These are phyloP conservation scores for Lipomyces anomalus DNA, from an alignment of 805 yeast genomes.

Conservation along the genomic window DNA sequence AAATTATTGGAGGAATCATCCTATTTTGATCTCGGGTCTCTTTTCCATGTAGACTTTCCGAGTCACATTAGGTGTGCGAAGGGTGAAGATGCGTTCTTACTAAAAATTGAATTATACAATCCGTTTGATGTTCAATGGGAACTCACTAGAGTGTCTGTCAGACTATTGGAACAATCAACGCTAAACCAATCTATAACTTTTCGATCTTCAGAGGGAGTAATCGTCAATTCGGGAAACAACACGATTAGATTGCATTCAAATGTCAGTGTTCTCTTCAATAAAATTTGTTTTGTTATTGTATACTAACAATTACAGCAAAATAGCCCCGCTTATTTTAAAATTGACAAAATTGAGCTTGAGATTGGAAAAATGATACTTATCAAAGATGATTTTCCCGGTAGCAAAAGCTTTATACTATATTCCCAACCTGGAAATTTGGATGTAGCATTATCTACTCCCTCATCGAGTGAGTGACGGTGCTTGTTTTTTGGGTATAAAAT, in stretches of 20 bases:
- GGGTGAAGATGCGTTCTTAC: slow-evolving; percentile 14
- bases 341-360: slow-evolving; percentile 28
- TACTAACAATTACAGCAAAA: too few species aligned
- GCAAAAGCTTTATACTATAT: slow-evolving; percentile 8
- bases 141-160: slow-evolving; percentile 6
- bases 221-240: slow-evolving; percentile 10
- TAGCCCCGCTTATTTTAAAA: slow-evolving; percentile 35
- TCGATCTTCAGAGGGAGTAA: slow-evolving; percentile 6
- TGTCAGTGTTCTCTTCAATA: too few species aligned
- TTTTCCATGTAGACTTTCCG: slow-evolving; percentile 6
- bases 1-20: slow-evolving; percentile 4
- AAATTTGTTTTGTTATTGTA: too few species aligned
- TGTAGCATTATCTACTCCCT: slow-evolving; percentile 8
- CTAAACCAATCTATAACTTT: slow-evolving; percentile 18
- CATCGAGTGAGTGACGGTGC: too few species aligned
- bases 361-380: slow-evolving; percentile 29
- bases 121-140: slow-evolving; percentile 13
- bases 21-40: slow-evolving; percentile 5
- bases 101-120: slow-evolving; percentile 6
- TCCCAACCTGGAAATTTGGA: slow-evolving; percentile 22
- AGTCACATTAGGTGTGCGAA: slow-evolving; percentile 3
- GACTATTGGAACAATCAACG: slow-evolving; percentile 14
- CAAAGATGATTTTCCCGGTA: slow-evolving; percentile 21
- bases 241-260: too few species aligned
- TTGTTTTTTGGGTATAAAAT: too few species aligned